Percentiles rank a stretch among this genome's conserved stretches.
Evolutionary conservation across 140 eudicot species (phyloP).

Genomic region (Senecio squalidus): DNA sequence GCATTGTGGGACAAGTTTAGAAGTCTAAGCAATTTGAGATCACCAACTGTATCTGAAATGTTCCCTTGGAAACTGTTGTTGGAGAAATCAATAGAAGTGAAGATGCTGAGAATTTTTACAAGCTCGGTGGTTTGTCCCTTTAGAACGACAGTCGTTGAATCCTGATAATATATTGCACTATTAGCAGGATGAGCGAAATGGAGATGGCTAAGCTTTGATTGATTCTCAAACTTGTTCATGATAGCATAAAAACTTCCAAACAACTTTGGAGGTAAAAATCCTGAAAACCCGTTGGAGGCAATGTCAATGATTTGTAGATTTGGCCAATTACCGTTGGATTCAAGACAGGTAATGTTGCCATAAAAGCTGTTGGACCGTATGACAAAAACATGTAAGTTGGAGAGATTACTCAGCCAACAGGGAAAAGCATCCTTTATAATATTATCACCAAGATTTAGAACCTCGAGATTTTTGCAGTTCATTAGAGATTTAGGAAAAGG

Average conservation of each 20-base stretch:
- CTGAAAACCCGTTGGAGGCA: conserved; percentile 32
- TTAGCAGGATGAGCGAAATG: background rate
- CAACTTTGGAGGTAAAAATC: conserved; percentile 5
- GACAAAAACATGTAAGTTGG: conserved; percentile 33
- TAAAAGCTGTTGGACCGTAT: conserved; percentile 25
- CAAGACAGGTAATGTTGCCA: background rate
- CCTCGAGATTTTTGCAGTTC: conserved; percentile 24
- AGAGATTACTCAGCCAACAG: conserved; percentile 25
- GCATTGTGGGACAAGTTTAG: no score
- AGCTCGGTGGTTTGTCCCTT: conserved; percentile 1
- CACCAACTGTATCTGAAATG: no score
- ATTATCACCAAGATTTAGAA: conserved; percentile 31
- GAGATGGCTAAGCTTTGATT: background rate
- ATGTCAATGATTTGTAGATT: conserved; percentile 43
- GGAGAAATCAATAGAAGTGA: conserved; percentile 14
- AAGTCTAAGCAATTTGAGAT: no score
- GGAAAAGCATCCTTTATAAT: conserved; percentile 24
- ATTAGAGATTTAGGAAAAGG: conserved; percentile 21
- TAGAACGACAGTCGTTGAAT: conserved; percentile 4
- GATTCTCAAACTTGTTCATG: background rate
- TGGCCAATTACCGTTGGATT: conserved; percentile 12
- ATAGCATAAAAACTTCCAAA: conserved; percentile 4
- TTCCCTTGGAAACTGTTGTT: conserved; percentile 11
- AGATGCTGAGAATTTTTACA: conserved; percentile 1
- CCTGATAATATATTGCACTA: conserved; percentile 12